phyloP scores from a whole-genome alignment of 2,329 filamentous ascomycete species.

The Trichoderma sp. region DNA sequence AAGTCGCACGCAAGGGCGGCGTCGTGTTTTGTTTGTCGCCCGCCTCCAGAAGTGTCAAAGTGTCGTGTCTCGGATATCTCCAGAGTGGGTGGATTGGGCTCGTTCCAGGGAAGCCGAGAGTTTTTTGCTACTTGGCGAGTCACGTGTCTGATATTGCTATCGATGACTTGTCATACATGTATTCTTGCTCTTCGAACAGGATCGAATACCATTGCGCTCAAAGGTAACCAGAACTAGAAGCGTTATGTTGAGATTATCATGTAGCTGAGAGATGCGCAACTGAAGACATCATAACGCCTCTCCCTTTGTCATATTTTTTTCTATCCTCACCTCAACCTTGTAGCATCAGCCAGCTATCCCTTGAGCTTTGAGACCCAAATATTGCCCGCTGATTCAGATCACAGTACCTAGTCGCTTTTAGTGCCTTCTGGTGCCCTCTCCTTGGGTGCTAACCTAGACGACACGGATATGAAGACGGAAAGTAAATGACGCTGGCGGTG shows the following conservation, averaged over 20 bases:
- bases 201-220: not conserved
- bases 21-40: not conserved
- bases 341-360: not conserved
- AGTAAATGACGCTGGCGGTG: not conserved
- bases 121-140: not conserved
- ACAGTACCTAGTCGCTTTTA: not conserved
- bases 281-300: not conserved
- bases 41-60: not conserved
- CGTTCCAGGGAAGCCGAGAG: not conserved
- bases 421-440: not conserved
- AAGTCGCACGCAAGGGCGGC: not conserved
- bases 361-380: not conserved
- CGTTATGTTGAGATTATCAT: not conserved
- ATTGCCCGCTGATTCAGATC: not conserved
- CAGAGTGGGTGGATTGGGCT: not conserved
- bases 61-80: slow-evolving; percentile 1
- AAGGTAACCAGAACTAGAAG: not conserved
- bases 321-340: not conserved
- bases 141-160: not conserved
- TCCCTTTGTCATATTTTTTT: not conserved
- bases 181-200: not conserved
- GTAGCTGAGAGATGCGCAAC: not conserved
- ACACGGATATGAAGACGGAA: not conserved
- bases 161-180: not conserved
- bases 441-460: not conserved